These are phyloP conservation scores for Stromatinia cepivora DNA, from an alignment of 2,329 filamentous ascomycete species.

Conservation along the genomic window DNA sequence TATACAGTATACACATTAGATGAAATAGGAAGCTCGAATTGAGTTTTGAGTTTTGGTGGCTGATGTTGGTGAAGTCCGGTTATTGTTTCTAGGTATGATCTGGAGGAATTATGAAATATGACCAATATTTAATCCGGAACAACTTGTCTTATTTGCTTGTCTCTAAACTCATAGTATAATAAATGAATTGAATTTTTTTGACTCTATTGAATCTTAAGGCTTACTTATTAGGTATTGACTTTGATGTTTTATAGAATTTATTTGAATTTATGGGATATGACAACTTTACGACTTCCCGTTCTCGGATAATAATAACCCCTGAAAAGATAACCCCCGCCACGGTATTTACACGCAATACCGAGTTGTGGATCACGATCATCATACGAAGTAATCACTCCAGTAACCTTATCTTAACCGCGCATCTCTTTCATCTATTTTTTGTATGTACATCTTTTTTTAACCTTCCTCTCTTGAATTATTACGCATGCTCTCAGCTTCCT, in stretches of 20 bases:
- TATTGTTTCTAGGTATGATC: background rate
- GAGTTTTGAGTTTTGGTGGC: background rate
- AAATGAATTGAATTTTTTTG: too few relatives aligned
- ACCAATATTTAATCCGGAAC: too few relatives aligned
- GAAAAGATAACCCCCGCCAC: too few relatives aligned
- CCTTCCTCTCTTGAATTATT: background rate
- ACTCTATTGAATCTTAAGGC: too few relatives aligned
- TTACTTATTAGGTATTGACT: too few relatives aligned
- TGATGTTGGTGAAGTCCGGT: background rate
- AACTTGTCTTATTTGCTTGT: too few relatives aligned
- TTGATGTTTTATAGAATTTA: too few relatives aligned
- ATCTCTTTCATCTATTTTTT: background rate
- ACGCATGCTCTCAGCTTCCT: too few relatives aligned
- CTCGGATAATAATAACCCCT: too few relatives aligned
- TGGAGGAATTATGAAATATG: background rate
- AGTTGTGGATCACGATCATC: background rate
- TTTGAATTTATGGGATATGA: too few relatives aligned
- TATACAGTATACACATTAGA: background rate
- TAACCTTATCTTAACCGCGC: background rate
- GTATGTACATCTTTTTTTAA: background rate
- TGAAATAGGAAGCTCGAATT: conserved; percentile 8
- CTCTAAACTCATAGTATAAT: too few relatives aligned
- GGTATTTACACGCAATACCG: background rate
- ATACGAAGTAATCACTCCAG: background rate
- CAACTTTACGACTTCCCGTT: too few relatives aligned